A percentile compares a stretch with the other conserved stretches of the same genome.
Evolutionary conservation across 140 eudicot genomes (phyloP).

Genomic region (Bidens hawaiensis): DNA sequence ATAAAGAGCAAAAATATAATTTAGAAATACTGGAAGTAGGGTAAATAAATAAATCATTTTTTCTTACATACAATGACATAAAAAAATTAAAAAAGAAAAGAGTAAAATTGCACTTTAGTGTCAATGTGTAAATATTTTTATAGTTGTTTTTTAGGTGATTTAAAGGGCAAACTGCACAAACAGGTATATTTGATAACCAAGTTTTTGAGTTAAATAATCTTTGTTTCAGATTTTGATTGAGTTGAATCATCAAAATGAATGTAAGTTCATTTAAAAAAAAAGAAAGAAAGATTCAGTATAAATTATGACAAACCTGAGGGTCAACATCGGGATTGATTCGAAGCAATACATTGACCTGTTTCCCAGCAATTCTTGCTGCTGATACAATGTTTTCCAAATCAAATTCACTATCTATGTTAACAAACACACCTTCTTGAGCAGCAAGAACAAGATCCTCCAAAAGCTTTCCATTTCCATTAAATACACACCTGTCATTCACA

Average conservation of each 20-base stretch:
- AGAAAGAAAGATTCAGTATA: background rate
- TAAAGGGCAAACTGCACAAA: background rate
- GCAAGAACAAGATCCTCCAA: conserved; percentile 90
- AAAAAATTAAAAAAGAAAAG: background rate
- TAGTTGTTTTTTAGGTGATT: too few relatives aligned
- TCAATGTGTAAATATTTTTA: too few relatives aligned
- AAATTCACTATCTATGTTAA: conserved; percentile 91
- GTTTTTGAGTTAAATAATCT: background rate
- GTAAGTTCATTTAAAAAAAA: background rate
- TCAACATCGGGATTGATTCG: conserved; percentile 98
- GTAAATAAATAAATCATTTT: background rate
- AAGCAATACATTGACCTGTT: conserved; percentile 82
- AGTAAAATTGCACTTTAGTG: background rate
- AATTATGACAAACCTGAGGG: conserved; percentile 67
- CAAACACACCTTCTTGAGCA: conserved; percentile 88
- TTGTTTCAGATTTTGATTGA: background rate
- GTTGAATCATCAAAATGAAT: background rate
- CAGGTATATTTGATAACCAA: background rate
- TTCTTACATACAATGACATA: background rate
- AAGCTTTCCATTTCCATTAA: conserved; percentile 93
- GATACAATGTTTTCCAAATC: conserved; percentile 89
- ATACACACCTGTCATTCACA: conserved; percentile 58
- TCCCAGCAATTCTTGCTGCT: conserved; percentile 86
- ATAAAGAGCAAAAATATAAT: background rate
- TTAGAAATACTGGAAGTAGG: background rate